Evolutionary conservation across 2,329 filamentous ascomycete genomes (phyloP).

Genomic region (Fusarium sp.): DNA sequence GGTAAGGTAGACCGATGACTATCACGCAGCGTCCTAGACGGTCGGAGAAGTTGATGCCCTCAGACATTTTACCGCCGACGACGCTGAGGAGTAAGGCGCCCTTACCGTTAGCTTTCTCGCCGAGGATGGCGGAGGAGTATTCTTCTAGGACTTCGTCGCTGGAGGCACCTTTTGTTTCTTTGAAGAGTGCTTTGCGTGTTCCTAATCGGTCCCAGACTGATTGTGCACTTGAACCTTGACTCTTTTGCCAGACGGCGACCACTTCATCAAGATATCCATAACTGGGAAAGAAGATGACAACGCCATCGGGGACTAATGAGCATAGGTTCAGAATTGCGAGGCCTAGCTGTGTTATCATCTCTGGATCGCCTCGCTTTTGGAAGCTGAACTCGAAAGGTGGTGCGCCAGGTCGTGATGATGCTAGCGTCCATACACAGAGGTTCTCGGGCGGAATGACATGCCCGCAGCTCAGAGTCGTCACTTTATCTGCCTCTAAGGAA

Average conservation of each 20-base stretch:
- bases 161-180: conserved; percentile 65
- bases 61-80: conserved; percentile 92
- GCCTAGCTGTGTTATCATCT: conserved; percentile 81
- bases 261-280: conserved; percentile 90
- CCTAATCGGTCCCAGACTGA: conserved; percentile 70
- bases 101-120: conserved; percentile 52
- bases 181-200: conserved; percentile 71
- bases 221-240: conserved; percentile 44
- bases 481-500: conserved; percentile 69
- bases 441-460: conserved; percentile 91
- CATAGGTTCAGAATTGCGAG: conserved; percentile 78
- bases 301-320: conserved; percentile 82
- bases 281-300: conserved; percentile 96
- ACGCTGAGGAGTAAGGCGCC: conserved; percentile 90
- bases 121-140: conserved; percentile 77
- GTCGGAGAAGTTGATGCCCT: conserved; percentile 98
- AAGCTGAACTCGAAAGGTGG: conserved; percentile 87
- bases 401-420: conserved; percentile 55
- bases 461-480: conserved; percentile 89
- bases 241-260: conserved; percentile 69
- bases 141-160: conserved; percentile 78
- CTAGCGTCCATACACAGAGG: conserved; percentile 81
- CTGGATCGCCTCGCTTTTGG: conserved; percentile 75
- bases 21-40: conserved; percentile 87
- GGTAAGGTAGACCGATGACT: conserved; percentile 92